Evolutionary conservation across 1,139 yeast genomes (phyloP), one percentile per base, ranked within the genome.

Genomic region (Arxiozyma bovina): DNA sequence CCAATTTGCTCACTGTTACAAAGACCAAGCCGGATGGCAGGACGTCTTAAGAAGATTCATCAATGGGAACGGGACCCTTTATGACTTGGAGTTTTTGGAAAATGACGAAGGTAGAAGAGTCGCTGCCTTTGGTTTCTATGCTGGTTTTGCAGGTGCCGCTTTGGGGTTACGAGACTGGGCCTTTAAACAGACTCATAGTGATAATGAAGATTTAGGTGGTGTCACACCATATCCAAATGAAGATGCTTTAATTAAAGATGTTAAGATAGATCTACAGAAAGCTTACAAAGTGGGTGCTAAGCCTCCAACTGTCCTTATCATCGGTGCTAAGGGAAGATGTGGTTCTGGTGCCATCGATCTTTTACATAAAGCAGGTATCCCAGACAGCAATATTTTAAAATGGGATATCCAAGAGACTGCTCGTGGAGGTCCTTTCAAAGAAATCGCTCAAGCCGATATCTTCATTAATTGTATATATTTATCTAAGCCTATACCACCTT

Each of bases 131-230:
- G 99, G 99, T 20, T 94, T 82, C 77, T 93, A 93, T 71, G 99
- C 99, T 50, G 99, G 99, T 25, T 93, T 94, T 69, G 99, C 98
- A 17, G 99, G 99, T 67, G 98, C 99, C 50, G 99, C 99, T 38
- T 74, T 93, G 55, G 99, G 99, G 66, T 78, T 91, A 53, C 82
- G 82, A 69, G 96, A 90, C 71, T 93, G 98, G 97, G 87, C 95
- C 50, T 87, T 86, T 76, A 90, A 91, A 74, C 93, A 87, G 70
- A 73, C 83, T 38, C 83, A 87, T 67, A 58, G 85, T 11, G 76
- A 75, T 59, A 83, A 81, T 65, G 81, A 81, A 63, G 83, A 87
- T 62, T 76, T 87, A 67, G 85, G 87, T 22, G 87, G 90, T 55
- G 85, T 91, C 47, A 70, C 82, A 48, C 95, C 97, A 52, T 91